A percentile compares a stretch with the other conserved stretches of the same genome.
These are phyloP conservation scores for Paramarasmius palmivorus DNA, from an alignment of 1,284 basidiomycete species.

Conservation along the genomic window DNA sequence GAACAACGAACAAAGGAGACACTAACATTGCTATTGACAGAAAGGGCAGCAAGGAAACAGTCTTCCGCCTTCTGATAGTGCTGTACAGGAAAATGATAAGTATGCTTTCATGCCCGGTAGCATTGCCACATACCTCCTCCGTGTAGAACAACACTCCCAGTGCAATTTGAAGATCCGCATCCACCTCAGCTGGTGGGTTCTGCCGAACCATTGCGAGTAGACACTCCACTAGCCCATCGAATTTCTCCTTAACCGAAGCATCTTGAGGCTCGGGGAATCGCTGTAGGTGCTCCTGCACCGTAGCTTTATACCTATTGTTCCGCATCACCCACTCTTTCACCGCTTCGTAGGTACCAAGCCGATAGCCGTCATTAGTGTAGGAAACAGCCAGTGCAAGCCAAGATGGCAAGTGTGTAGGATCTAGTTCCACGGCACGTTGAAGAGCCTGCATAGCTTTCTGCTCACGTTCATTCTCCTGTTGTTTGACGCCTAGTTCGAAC, in stretches of 20 bases:
- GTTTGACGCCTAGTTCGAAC: conserved; percentile 94
- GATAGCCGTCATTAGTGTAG: conserved; percentile 89
- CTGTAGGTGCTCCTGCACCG: conserved; percentile 44
- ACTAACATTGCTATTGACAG: conserved; percentile 82
- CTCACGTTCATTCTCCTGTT: conserved; percentile 98
- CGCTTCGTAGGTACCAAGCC: conserved; percentile 73
- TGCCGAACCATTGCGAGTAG: conserved; percentile 67
- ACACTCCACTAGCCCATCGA: conserved; percentile 54
- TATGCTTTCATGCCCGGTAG: neutral
- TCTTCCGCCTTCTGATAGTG: conserved; percentile 93
- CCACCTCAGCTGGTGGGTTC: conserved; percentile 59
- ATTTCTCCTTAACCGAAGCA: conserved; percentile 41
- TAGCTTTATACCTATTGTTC: conserved; percentile 54
- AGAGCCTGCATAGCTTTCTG: conserved; percentile 88
- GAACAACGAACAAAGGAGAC: neutral
- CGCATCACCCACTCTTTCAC: conserved; percentile 80
- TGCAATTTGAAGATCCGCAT: conserved; percentile 95
- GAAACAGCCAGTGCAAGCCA: conserved; percentile 94
- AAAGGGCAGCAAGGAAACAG: conserved; percentile 90
- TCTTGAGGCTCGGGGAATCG: conserved; percentile 31
- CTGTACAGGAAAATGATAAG: conserved; percentile 35
- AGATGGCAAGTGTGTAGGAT: conserved; percentile 74
- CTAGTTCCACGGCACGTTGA: conserved; percentile 78
- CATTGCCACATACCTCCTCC: conserved; percentile 61
- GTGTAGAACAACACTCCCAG: conserved; percentile 93